phyloP scores from a whole-genome alignment of 805 yeast genomes.

The Starmerella potacharoeniae region DNA sequence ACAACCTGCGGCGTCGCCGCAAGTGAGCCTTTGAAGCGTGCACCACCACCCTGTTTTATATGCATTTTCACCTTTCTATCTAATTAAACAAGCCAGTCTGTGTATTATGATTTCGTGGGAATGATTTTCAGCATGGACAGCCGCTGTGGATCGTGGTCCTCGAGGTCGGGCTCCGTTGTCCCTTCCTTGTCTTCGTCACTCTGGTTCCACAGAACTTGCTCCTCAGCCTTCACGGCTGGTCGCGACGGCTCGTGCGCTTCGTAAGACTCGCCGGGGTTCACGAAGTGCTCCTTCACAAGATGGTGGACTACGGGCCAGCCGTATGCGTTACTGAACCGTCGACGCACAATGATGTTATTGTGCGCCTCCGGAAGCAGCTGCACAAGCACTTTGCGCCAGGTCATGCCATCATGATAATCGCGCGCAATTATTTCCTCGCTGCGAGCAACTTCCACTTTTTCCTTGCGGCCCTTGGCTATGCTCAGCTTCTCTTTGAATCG shows the following conservation, averaged over 20 bases:
- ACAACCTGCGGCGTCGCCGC: conserved; percentile 5
- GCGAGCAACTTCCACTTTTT: conserved; percentile 29
- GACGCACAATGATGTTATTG: conserved; percentile 78
- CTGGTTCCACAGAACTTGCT: conserved; percentile 11
- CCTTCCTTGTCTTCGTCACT: conserved; percentile 8
- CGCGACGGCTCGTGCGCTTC: background rate
- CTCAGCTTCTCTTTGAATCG: conserved; percentile 24
- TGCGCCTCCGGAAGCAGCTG: conserved; percentile 87
- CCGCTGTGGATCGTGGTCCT: conserved; percentile 14
- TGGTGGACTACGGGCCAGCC: conserved; percentile 94
- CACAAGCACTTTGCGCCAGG: conserved; percentile 88
- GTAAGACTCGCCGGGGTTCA: conserved; percentile 3
- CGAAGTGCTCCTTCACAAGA: conserved; percentile 55
- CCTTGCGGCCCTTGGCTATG: conserved; percentile 6
- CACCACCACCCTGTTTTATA: no score
- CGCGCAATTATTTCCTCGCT: conserved; percentile 76
- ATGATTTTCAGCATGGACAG: conserved; percentile 15
- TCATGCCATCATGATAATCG: conserved; percentile 70
- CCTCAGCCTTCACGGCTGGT: background rate
- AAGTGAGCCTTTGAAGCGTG: background rate
- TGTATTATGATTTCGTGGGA: conserved; percentile 1
- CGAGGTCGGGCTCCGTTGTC: conserved; percentile 1
- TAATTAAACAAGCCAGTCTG: background rate
- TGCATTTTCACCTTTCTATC: background rate
- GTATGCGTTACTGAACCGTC: conserved; percentile 82